Conservation (phyloP, 2,329 filamentous ascomycete genomes). For the Trichophyton benhamiae region DNA sequence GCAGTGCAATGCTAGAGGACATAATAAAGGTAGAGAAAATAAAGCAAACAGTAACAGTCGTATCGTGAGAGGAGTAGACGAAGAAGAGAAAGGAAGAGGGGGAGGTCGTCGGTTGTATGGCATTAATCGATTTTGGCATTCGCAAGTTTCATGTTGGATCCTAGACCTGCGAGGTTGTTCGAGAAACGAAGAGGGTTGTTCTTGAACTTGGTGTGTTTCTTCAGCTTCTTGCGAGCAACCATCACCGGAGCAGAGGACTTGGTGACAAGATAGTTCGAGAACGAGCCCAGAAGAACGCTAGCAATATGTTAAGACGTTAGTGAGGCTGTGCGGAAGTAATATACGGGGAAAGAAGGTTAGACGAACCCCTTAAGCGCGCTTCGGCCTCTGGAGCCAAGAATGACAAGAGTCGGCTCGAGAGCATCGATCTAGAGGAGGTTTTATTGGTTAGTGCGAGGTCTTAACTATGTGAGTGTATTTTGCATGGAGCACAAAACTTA, state of each 20-base stretch:
- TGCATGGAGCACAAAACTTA: constrained; percentile 27
- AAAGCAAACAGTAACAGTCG: background rate
- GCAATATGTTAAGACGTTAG: background rate
- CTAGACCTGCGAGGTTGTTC: constrained; percentile 65
- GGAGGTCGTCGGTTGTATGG: background rate
- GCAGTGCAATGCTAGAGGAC: background rate
- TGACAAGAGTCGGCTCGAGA: constrained; percentile 79
- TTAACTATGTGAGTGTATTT: background rate
- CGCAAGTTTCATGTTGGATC: constrained; percentile 43
- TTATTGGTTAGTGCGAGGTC: background rate
- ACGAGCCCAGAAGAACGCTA: constrained; percentile 86
- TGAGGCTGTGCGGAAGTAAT: background rate
- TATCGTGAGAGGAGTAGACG: background rate
- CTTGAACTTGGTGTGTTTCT: constrained; percentile 75
- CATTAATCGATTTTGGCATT: constrained; percentile 61
- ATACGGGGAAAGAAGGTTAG: constrained; percentile 2
- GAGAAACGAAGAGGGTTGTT: constrained; percentile 58
- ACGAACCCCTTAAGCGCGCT: constrained; percentile 84
- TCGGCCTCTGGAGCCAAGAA: constrained; percentile 80
- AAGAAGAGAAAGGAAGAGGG: background rate
- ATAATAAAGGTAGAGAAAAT: background rate
- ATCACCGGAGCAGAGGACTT: constrained; percentile 96
- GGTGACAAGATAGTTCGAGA: constrained; percentile 93
- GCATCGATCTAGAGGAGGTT: constrained; percentile 58
- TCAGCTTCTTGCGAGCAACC: constrained; percentile 82